phyloP scores from a whole-genome alignment of 1,139 yeast genomes.

The Candida sp. region DNA sequence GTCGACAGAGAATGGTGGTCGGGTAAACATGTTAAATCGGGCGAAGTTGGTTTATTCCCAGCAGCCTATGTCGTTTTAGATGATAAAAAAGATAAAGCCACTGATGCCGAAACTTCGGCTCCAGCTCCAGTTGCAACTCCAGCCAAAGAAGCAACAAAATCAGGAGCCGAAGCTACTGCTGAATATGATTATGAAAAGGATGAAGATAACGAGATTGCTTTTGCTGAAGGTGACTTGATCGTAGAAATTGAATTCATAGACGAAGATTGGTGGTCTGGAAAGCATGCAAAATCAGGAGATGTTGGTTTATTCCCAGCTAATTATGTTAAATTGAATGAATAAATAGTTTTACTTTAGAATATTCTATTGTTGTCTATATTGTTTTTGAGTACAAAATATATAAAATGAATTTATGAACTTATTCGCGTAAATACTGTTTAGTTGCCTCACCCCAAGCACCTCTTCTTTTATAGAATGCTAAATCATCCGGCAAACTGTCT shows the following conservation, averaged over 20 bases:
- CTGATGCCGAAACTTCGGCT: conserved; percentile 8
- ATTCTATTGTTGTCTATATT: background rate
- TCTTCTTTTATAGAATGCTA: conserved; percentile 59
- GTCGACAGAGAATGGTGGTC: conserved; percentile 85
- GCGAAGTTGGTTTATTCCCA: conserved; percentile 70
- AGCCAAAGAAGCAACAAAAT: conserved; percentile 17
- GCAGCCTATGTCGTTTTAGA: conserved; percentile 59
- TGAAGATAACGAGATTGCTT: conserved; percentile 85
- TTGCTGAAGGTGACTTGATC: conserved; percentile 79
- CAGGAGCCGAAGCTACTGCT: conserved; percentile 58
- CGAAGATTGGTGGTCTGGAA: conserved; percentile 98
- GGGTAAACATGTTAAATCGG: conserved; percentile 59
- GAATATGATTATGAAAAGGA: conserved; percentile 85
- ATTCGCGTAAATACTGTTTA: conserved; percentile 31
- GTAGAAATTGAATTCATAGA: conserved; percentile 84
- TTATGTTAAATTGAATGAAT: conserved; percentile 54
- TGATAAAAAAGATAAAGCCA: conserved; percentile 10
- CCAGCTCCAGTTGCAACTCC: conserved; percentile 21
- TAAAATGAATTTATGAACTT: background rate
- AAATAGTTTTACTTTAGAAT: conserved; percentile 1
- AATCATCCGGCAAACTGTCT: conserved; percentile 52
- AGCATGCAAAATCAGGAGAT: conserved; percentile 59
- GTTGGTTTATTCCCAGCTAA: conserved; percentile 89
- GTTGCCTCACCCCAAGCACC: conserved; percentile 68
- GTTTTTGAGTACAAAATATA: background rate